phyloP scores from a whole-genome alignment of 1,139 yeast species.

The Yamadazyma trypodendri region DNA sequence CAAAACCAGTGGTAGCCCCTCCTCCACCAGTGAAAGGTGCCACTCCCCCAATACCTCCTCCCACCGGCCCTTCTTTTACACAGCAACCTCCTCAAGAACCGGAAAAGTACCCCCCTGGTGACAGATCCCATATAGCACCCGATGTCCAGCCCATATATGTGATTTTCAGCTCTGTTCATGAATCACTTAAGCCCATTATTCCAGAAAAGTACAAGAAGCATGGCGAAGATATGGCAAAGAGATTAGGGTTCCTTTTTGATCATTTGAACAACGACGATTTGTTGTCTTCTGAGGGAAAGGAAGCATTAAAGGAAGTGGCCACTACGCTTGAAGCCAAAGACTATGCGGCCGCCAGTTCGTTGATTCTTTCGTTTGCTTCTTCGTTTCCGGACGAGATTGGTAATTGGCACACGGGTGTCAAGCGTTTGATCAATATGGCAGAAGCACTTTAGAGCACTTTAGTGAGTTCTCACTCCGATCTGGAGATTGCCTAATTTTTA shows the following conservation, averaged over 20 bases:
- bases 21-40: constrained; percentile 24
- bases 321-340: constrained; percentile 53
- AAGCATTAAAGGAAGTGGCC: constrained; percentile 52
- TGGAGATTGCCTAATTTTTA: too few species aligned
- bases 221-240: constrained; percentile 76
- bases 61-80: constrained; percentile 16
- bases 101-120: constrained; percentile 62
- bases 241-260: constrained; percentile 74
- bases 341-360: constrained; percentile 56
- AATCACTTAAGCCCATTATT: constrained; percentile 65
- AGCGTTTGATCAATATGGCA: constrained; percentile 79
- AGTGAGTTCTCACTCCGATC: too few species aligned
- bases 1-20: constrained; percentile 18
- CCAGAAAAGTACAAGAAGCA: constrained; percentile 78
- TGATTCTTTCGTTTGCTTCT: constrained; percentile 62
- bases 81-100: constrained; percentile 17
- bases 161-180: constrained; percentile 53
- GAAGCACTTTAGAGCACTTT: constrained; percentile 43
- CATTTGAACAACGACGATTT: constrained; percentile 76
- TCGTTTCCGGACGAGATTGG: constrained; percentile 75
- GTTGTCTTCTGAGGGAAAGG: constrained; percentile 56
- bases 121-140: constrained; percentile 66
- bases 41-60: constrained; percentile 19
- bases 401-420: constrained; percentile 91
- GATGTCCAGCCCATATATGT: constrained; percentile 58